Evolutionary conservation across 805 yeast genomes (phyloP).

Genomic region (Tetrapisispora iriomotensis): DNA sequence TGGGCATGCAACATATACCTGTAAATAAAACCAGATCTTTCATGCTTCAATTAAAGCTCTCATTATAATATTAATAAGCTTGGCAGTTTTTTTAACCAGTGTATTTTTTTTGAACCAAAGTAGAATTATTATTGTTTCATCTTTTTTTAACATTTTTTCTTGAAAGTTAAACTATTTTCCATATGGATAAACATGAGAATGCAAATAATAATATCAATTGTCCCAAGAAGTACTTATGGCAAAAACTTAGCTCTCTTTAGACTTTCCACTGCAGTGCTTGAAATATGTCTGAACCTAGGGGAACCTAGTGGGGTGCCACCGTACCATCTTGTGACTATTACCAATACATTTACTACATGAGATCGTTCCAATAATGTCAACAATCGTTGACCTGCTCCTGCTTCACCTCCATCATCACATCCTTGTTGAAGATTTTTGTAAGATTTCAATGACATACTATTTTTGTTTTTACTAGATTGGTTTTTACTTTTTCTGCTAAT

Average conservation of each 20-base stretch:
- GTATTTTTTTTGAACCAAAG: too few relatives aligned
- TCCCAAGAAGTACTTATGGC: background rate
- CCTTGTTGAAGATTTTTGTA: slow-evolving; percentile 41
- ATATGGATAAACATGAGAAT: too few relatives aligned
- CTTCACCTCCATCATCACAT: slow-evolving; percentile 59
- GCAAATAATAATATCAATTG: too few relatives aligned
- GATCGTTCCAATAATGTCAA: slow-evolving; percentile 44
- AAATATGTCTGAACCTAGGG: slow-evolving; percentile 58
- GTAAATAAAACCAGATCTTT: too few relatives aligned
- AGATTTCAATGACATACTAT: background rate
- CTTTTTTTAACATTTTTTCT: too few relatives aligned
- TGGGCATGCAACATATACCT: too few relatives aligned
- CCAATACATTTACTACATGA: slow-evolving; percentile 42
- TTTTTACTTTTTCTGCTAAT: slow-evolving; percentile 5
- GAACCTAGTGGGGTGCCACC: slow-evolving; percentile 72
- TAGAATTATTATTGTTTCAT: too few relatives aligned
- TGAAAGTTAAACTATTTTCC: too few relatives aligned
- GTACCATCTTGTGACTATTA: slow-evolving; percentile 73
- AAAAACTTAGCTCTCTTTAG: slow-evolving; percentile 16
- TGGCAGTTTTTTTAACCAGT: too few relatives aligned
- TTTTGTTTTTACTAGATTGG: background rate
- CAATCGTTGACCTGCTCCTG: slow-evolving; percentile 59
- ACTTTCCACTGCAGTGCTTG: slow-evolving; percentile 45
- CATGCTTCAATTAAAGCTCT: too few relatives aligned
- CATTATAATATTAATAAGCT: too few relatives aligned